Base-by-base conservation (phyloP, 345 rosid genomes). In the Psidium guajava region DNA sequence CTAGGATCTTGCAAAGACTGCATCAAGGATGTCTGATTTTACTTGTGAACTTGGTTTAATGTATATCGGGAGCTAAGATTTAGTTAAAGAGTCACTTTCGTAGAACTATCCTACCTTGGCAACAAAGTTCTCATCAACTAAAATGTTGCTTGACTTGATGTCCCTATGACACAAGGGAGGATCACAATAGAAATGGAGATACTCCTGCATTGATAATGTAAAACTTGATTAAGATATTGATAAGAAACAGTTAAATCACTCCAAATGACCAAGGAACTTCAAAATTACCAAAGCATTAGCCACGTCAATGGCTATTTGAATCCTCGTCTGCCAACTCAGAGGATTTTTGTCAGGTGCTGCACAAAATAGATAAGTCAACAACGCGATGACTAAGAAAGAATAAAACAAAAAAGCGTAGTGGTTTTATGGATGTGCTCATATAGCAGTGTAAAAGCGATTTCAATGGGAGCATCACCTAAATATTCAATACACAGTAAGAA, bases 101-200 rank as follows among this genome's bases (percentile, higher is more conserved):
- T 36, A 18, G 13, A 69, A 74, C 82, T 44, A 50, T 21, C 59
- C 44, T 91, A 95, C 98, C 98, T 97, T 97, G 18, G 99, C 98
- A 82, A 93, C 96, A 86, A 94, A 93, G 84, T 95, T 94, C 86
- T 95, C 96, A 83, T 97, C 96, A 15, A 97, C 92, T 87, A 97
- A 89, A 90, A 97, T 97, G 92, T 97, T 97, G 92, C 98, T 95
- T n/a, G 98, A 94, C 90, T 95, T 95, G 20, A 97, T 92, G 94
- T 97, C 99, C 89, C 99, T 89, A 88, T 97, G 98, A 92, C 99
- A 97, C 51, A 97, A 90, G 85, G 99, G 98, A 24, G 98, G 99
- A 88, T 95, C 97, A 82, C 99, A 97, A 87, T 97, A 97, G 85
- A 95, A 95, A 87, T 97, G 99, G 87, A 97, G 99, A 88, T 97